phyloP scores from a whole-genome alignment of 2,329 filamentous ascomycete genomes.

The Parastagonospora avenae region DNA sequence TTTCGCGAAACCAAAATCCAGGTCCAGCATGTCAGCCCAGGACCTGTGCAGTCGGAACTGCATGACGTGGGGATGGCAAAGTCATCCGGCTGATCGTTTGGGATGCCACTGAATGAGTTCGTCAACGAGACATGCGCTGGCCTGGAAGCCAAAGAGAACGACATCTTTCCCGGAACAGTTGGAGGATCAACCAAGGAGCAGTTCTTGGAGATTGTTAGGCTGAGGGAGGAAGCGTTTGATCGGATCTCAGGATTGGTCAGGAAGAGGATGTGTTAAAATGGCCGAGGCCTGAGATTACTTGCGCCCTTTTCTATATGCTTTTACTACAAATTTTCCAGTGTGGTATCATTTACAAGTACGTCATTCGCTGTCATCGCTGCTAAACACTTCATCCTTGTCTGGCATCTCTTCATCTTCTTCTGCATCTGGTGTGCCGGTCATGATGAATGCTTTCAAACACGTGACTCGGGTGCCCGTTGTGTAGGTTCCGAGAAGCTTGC shows the following conservation, averaged over 20 bases:
- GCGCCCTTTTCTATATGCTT: background rate
- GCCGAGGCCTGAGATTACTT: background rate
- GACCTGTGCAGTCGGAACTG: conserved; percentile 54
- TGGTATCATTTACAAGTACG: conserved; percentile 19
- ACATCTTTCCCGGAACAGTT: conserved; percentile 48
- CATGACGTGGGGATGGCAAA: conserved; percentile 53
- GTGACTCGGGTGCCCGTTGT: conserved; percentile 89
- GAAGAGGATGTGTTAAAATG: background rate
- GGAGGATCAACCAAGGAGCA: conserved; percentile 28
- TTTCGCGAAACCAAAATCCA: conserved; percentile 44
- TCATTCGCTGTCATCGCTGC: conserved; percentile 31
- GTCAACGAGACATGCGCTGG: conserved; percentile 53
- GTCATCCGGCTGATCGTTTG: conserved; percentile 50
- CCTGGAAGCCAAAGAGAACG: conserved; percentile 49
- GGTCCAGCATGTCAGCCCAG: conserved; percentile 58
- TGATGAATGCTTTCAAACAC: conserved; percentile 83
- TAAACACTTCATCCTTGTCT: conserved; percentile 22
- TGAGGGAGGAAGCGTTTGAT: conserved; percentile 28
- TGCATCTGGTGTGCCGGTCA: conserved; percentile 60
- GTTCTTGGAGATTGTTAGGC: conserved; percentile 43
- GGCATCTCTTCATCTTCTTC: conserved; percentile 26
- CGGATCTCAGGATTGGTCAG: conserved; percentile 16
- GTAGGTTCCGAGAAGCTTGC: conserved; percentile 74
- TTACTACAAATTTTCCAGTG: background rate
- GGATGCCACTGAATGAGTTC: conserved; percentile 57